Evolutionary conservation across 176 grass and related monocot genomes (phyloP).

Genomic region (Oryza meyeriana): DNA sequence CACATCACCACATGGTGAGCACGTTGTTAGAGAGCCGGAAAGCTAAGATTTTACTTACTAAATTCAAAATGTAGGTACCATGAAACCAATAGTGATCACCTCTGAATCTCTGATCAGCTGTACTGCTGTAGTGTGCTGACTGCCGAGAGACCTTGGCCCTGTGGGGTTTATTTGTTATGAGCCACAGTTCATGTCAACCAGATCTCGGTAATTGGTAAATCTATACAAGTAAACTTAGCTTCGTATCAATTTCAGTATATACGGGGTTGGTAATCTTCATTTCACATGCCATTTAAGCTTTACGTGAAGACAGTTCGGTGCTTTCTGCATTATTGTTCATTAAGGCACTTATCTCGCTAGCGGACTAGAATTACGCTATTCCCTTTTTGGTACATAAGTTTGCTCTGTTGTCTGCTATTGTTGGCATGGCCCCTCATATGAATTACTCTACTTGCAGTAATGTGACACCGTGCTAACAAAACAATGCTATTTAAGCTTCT

Average conservation of each 20-base stretch:
- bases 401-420: neutral
- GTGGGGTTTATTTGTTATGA: neutral
- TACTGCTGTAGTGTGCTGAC: neutral
- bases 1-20: conserved; percentile 34
- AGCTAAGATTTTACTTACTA: neutral
- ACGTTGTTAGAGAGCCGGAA: neutral
- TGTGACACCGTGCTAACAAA: neutral
- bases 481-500: neutral
- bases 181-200: neutral
- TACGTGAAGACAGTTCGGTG: neutral
- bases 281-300: neutral
- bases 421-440: neutral
- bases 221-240: neutral
- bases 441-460: neutral
- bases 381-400: neutral
- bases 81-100: neutral
- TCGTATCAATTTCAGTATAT: neutral
- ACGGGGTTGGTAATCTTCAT: neutral
- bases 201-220: neutral
- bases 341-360: neutral
- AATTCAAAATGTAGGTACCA: neutral
- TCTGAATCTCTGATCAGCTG: neutral
- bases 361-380: neutral
- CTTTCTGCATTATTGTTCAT: neutral
- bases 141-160: neutral